Percentiles rank a stretch among this genome's conserved stretches.
Evolutionary conservation across 257 asterid species (phyloP).

Genomic region (Solanum chmielewskii): DNA sequence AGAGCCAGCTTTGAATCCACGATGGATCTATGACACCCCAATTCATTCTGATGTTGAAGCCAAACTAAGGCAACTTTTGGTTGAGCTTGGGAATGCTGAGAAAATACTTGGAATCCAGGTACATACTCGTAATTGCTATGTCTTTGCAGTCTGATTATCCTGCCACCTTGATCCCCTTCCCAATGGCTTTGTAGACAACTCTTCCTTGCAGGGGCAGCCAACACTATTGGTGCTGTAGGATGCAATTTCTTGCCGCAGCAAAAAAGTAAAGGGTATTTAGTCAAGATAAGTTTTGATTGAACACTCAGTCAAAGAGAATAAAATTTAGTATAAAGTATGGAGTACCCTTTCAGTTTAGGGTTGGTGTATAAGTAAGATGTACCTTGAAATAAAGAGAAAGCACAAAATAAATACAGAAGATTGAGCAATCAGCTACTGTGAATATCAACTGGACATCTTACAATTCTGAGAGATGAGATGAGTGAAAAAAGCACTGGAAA

Average conservation of each 20-base stretch:
- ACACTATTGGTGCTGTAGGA: neutral
- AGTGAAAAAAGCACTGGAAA: neutral
- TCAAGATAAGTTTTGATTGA: neutral
- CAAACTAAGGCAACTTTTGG: conserved; percentile 72
- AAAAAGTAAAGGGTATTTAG: neutral
- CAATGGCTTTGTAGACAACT: neutral
- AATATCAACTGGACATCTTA: neutral
- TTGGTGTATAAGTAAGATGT: neutral
- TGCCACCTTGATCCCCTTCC: neutral
- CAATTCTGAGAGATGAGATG: neutral
- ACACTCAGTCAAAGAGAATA: neutral
- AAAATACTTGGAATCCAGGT: conserved; percentile 99
- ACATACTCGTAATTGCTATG: neutral
- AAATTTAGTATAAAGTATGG: neutral
- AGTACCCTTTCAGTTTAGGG: neutral
- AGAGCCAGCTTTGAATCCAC: conserved; percentile 56
- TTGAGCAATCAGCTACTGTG: neutral
- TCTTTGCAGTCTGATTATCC: neutral
- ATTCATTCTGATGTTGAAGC: conserved; percentile 69
- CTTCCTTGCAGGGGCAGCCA: neutral
- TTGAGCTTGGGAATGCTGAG: conserved; percentile 74
- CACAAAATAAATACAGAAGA: neutral
- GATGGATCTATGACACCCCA: conserved; percentile 75
- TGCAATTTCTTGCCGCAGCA: neutral
- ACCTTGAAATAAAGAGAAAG: neutral